These are phyloP conservation scores for Irpex sp. DNA, from an alignment of 1,284 basidiomycete species.

Conservation along the genomic window DNA sequence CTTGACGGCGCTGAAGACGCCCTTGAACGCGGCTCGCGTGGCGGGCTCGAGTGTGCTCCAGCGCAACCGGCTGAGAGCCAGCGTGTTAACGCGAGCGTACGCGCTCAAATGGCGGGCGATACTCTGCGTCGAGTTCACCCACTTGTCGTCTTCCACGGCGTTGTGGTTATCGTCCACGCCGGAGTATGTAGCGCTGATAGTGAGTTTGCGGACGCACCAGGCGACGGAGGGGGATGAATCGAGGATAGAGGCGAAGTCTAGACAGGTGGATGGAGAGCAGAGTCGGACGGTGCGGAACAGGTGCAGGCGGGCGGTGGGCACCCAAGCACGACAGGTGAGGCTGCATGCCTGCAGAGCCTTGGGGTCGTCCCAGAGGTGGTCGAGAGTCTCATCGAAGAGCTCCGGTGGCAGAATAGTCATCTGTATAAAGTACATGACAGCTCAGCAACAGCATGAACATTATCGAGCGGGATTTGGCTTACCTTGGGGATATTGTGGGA, in stretches of 20 bases:
- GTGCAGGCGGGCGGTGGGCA: slow-evolving; percentile 23
- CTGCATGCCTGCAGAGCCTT: slow-evolving; percentile 23
- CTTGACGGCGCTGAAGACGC: slow-evolving; percentile 18
- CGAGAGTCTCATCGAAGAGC: slow-evolving; percentile 26
- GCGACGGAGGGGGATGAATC: slow-evolving; percentile 18
- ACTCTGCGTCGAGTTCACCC: slow-evolving; percentile 21
- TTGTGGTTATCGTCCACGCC: slow-evolving; percentile 16
- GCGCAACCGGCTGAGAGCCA: slow-evolving; percentile 23
- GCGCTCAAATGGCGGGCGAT: slow-evolving; percentile 16
- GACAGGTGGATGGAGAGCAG: slow-evolving; percentile 19
- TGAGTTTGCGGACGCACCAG: slow-evolving; percentile 24
- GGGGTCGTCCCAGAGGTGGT: slow-evolving; percentile 27
- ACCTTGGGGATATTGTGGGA: neutral
- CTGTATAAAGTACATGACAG: neutral
- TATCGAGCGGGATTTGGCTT: neutral
- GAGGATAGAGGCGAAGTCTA: slow-evolving; percentile 20
- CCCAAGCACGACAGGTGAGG: slow-evolving; percentile 17
- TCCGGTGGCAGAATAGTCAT: slow-evolving; percentile 20
- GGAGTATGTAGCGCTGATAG: slow-evolving; percentile 22
- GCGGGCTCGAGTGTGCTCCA: slow-evolving; percentile 21
- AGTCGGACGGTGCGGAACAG: slow-evolving; percentile 27
- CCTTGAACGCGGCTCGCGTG: slow-evolving; percentile 20
- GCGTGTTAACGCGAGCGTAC: slow-evolving; percentile 18
- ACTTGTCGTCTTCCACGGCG: slow-evolving; percentile 22
- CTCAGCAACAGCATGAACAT: neutral